Base-by-base conservation (phyloP, 208 protist species). In the Leishmania major region DNA sequence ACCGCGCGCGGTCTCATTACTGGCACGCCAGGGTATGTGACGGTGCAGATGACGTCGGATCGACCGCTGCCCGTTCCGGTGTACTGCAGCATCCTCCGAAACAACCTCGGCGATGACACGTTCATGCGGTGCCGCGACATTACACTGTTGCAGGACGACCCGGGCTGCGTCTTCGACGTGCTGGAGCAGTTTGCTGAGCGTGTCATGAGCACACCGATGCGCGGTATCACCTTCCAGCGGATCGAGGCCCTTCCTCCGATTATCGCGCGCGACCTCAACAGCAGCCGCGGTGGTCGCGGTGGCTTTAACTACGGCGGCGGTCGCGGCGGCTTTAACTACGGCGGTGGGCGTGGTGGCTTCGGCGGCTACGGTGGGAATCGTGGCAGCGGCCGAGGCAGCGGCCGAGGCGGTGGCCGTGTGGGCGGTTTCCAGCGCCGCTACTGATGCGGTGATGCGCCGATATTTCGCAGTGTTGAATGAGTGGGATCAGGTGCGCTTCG, bases 121-220 rank as follows among this genome's bases (percentile, higher is more conserved):
- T 96, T 97, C 82, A 92, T 88, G 78, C 91, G 92, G 25, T 96
- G 92, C 81, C 85, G 90, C 43, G 94, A 96, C 77, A 95, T 98
- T 62, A 96, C 93, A 1, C 85, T 96, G n/a, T 88, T 98, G 71
- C 91, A 97, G 86, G 95, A 97, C 72, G 85, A 89, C 28, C 91
- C 92, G 28, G 95, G 95, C 66, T 96, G 92, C 77, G 95, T 97
- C 37, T 97, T 98, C 80, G 95, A 98, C 73, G 93, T 96, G n/a
- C 88, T 89, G 19, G 93, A 97, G 83, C 88, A 93, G 66, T 90
- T 89, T 37, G 90, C 86, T 5, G 84, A 93, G 8, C 82, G 78
- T 64, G 90, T 97, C 31, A 77, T 97, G 78, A 64, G 76, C 64
- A 85, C 88, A 3, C 79, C 81, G n/a, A 91, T 97, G 62, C 89